Percentiles rank a stretch among this genome's conserved stretches.
phyloP scores from a whole-genome alignment of 1,284 basidiomycete species.

The Papiliotrema flavescens region DNA sequence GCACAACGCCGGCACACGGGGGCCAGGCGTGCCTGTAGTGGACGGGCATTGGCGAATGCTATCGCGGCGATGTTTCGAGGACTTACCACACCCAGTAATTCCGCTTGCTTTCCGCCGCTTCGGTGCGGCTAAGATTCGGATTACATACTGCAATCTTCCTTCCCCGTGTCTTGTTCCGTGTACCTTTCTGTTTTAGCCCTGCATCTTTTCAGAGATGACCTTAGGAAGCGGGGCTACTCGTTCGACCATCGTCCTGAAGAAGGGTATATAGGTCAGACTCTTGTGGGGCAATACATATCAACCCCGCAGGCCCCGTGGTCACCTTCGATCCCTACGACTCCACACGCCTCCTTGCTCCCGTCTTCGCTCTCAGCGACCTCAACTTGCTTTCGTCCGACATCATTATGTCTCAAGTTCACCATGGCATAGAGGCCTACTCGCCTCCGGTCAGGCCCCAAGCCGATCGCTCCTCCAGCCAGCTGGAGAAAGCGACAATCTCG shows the following conservation, averaged over 20 bases:
- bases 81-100: background rate
- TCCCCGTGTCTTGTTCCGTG: background rate
- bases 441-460: background rate
- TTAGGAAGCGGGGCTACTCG: background rate
- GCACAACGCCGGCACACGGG: background rate
- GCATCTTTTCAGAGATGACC: background rate
- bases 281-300: background rate
- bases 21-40: background rate
- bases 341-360: no score
- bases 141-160: background rate
- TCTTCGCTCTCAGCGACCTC: background rate
- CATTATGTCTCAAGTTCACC: no score
- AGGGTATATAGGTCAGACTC: background rate
- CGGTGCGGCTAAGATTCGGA: background rate
- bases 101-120: background rate
- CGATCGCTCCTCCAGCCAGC: slow-evolving; percentile 8
- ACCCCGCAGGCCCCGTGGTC: background rate
- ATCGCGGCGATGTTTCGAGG: background rate
- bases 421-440: background rate
- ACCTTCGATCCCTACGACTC: background rate
- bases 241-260: background rate
- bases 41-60: background rate
- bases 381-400: background rate
- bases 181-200: background rate
- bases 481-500: slow-evolving; percentile 22